Evolutionary conservation across 192 early-diverging fungal species (phyloP), one percentile per base, ranked within the genome.

Genomic region (Backusella psychrophila): DNA sequence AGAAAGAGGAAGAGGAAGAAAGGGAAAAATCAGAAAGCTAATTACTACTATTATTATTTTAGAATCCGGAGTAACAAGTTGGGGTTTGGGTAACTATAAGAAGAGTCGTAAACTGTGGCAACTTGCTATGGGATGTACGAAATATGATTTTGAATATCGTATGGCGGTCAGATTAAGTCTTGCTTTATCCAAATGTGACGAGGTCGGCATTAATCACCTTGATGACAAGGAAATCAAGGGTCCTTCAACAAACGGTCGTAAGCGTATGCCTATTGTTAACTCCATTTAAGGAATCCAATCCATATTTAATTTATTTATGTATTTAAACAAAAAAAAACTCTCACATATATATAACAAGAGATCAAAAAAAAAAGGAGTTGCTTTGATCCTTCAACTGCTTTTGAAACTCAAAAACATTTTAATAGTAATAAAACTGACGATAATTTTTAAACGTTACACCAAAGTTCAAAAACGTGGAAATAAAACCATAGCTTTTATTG

Each of bases 101-200:
- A 83, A 83, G 63, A 84, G 85, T 39, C 79, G 83, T 71, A 59
- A 59, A 4, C 67, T 82, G 11, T 89, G 88, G 88, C 85, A 89
- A 31, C 77, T 77, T 31, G 86, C 85, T 17, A 69, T 77, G 44
- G 66, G 70, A n/a, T 87, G 75, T 67, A 85, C 79, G 11, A 81
- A 84, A 46, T 87, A 86, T 66, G 88, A 89, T 77, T 89, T 89
- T 71, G 88, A 89, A 77, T 85, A 83, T 41, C 77, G 82, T 41
- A 72, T 83, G 69, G 69, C 82, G 8, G 69, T 83, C 3, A 75
- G 82, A 69, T 73, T 77, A 46, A 75, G 71, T 49, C 69, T 83
- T 21, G 82, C 75, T 21, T 31, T 83, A 29, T 70, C 65, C 31
- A 77, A 77, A 36, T 81, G 83, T 59, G 83, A 84, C 42, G 79